Evolutionary conservation across 139 green algal species (phyloP).

Genomic region (Micractinium sp.): DNA sequence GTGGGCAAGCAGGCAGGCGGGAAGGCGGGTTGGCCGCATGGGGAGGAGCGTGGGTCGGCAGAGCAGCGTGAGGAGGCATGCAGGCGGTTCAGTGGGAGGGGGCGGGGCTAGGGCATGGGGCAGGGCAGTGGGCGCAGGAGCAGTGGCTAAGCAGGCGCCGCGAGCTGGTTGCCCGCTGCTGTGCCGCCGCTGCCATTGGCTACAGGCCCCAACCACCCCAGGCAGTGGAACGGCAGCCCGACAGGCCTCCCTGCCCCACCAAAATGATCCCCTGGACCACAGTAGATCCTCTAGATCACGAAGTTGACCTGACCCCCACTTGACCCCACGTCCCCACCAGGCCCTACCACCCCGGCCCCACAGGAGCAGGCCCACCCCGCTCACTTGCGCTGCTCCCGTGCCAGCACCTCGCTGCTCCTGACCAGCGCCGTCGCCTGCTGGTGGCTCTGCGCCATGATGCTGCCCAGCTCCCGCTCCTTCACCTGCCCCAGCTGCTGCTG

Average conservation of each 20-base stretch:
- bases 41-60: neutral
- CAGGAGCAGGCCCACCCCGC: neutral
- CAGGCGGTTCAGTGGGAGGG: no score
- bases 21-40: neutral
- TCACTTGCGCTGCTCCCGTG: slow-evolving; percentile 52
- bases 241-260: no score
- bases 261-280: no score
- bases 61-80: neutral
- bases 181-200: no score
- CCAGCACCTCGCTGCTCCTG: slow-evolving; percentile 30
- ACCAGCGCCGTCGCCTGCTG: neutral
- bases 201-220: no score
- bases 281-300: neutral
- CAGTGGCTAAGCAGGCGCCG: no score
- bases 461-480: neutral
- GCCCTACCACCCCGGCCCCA: no score
- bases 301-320: neutral
- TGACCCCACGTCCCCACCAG: neutral
- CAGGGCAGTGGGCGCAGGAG: no score
- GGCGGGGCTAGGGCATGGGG: no score
- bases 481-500: neutral
- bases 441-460: neutral
- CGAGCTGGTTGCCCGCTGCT: no score
- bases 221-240: no score
- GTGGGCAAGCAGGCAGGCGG: neutral